These are phyloP conservation scores for Stylonectria norvegica DNA, from an alignment of 2,329 filamentous ascomycete genomes.

Conservation along the genomic window DNA sequence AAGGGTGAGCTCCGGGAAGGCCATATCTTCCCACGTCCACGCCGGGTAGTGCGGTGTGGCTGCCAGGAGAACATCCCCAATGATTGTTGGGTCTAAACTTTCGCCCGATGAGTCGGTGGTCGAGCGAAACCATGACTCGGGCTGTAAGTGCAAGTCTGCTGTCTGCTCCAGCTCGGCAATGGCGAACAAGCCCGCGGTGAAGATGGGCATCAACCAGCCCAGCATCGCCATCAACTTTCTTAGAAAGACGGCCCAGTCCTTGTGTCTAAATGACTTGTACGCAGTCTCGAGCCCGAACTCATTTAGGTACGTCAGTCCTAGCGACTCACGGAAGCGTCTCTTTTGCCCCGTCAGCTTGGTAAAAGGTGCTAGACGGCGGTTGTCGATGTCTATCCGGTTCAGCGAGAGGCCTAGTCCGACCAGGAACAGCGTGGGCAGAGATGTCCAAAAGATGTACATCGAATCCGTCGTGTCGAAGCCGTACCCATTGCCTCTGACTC, in stretches of 20 bases:
- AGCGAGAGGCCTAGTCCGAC: slow-evolving; percentile 18
- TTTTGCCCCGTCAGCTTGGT: slow-evolving; percentile 20
- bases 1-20: slow-evolving; percentile 20
- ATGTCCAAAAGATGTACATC: slow-evolving; percentile 26
- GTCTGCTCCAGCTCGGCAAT: slow-evolving; percentile 17
- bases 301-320: slow-evolving; percentile 28
- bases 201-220: slow-evolving; percentile 30
- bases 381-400: slow-evolving; percentile 26
- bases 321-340: slow-evolving; percentile 21
- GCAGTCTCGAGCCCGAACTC: slow-evolving; percentile 24
- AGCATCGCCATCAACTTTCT: slow-evolving; percentile 24
- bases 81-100: slow-evolving; percentile 12
- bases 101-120: slow-evolving; percentile 16
- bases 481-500: slow-evolving; percentile 14
- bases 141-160: slow-evolving; percentile 19
- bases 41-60: slow-evolving; percentile 21
- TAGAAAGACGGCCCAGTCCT: slow-evolving; percentile 28
- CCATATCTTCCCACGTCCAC: slow-evolving; percentile 27
- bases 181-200: slow-evolving; percentile 27
- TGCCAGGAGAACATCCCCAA: slow-evolving; percentile 19
- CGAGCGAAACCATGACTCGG: slow-evolving; percentile 20
- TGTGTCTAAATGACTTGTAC: slow-evolving; percentile 22
- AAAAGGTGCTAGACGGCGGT: slow-evolving; percentile 24
- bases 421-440: slow-evolving; percentile 25
- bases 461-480: slow-evolving; percentile 18